Percentiles rank a stretch among this genome's conserved stretches.
Evolutionary conservation across 495 filamentous ascomycete species (phyloP).

Genomic region (Achaetomiella virescens): DNA sequence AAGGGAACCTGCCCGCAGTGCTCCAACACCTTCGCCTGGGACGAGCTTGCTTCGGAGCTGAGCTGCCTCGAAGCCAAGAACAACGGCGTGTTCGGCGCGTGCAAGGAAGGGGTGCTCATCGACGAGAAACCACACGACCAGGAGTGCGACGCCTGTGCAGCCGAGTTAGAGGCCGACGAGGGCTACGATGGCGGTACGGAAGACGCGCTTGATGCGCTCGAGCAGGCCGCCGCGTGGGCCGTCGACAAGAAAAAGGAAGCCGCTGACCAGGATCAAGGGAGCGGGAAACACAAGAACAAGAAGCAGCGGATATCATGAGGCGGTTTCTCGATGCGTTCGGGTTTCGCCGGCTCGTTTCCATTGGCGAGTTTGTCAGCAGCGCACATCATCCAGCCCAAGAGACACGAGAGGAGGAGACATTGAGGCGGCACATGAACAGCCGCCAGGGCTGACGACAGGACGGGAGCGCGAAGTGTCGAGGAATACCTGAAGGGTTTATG

Average conservation of each 20-base stretch:
- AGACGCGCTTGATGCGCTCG: slow-evolving; percentile 3
- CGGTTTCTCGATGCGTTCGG: neutral
- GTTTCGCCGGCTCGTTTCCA: too few relatives aligned
- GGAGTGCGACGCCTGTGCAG: slow-evolving; percentile 31
- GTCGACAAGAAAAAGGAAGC: neutral
- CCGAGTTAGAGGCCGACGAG: slow-evolving; percentile 25
- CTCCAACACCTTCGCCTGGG: slow-evolving; percentile 23
- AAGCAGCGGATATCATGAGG: slow-evolving; percentile 22
- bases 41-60: slow-evolving; percentile 29
- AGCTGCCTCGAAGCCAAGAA: slow-evolving; percentile 36
- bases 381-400: too few relatives aligned
- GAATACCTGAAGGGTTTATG: too few relatives aligned
- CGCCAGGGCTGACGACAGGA: too few relatives aligned
- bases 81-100: slow-evolving; percentile 28
- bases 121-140: slow-evolving; percentile 33
- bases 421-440: too few relatives aligned
- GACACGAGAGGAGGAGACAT: too few relatives aligned
- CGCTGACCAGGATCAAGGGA: slow-evolving; percentile 15
- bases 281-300: slow-evolving; percentile 15
- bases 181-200: slow-evolving; percentile 29
- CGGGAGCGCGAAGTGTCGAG: too few relatives aligned
- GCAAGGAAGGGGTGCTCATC: slow-evolving; percentile 21
- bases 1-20: slow-evolving; percentile 29
- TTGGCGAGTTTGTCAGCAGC: too few relatives aligned
- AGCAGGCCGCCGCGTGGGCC: neutral